A percentile compares a stretch with the other conserved stretches of the same genome.
Evolutionary conservation across 352 stramenopile genomes (phyloP).

Genomic region (Blastocystis sp.): DNA sequence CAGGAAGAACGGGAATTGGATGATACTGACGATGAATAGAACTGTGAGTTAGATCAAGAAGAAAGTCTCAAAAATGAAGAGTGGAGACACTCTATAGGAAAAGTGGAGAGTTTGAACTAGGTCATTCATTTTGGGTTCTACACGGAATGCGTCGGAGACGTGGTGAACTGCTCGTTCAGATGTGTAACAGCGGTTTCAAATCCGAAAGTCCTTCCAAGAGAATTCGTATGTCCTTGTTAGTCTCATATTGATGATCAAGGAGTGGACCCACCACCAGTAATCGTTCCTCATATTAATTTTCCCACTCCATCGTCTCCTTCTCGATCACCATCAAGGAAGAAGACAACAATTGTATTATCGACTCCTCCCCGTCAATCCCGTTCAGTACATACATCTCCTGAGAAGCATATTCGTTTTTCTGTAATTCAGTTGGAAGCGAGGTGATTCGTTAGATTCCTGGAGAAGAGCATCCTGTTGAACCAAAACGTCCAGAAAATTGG

Average conservation of each 20-base stretch:
- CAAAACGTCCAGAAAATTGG: neutral
- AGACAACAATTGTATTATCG: neutral
- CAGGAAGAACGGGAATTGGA: neutral
- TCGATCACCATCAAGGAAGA: neutral
- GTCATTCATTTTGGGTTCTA: too few relatives aligned
- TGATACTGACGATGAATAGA: neutral
- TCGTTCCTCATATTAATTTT: neutral
- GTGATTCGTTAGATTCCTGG: neutral
- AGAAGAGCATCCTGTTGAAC: neutral
- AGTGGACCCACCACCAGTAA: neutral
- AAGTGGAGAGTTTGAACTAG: too few relatives aligned
- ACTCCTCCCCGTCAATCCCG: neutral
- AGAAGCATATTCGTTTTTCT: neutral
- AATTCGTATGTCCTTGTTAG: neutral
- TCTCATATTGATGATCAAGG: neutral
- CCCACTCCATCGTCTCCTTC: neutral
- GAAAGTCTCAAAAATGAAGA: too few relatives aligned
- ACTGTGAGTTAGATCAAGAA: too few relatives aligned
- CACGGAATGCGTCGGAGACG: neutral
- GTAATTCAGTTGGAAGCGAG: neutral
- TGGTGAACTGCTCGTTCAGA: neutral
- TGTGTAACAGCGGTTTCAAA: neutral
- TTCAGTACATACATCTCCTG: neutral
- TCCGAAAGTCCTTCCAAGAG: neutral
- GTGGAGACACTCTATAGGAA: too few relatives aligned